phyloP scores from a whole-genome alignment of 2,329 filamentous ascomycete species.

The Apiospora rasikravindrae region DNA sequence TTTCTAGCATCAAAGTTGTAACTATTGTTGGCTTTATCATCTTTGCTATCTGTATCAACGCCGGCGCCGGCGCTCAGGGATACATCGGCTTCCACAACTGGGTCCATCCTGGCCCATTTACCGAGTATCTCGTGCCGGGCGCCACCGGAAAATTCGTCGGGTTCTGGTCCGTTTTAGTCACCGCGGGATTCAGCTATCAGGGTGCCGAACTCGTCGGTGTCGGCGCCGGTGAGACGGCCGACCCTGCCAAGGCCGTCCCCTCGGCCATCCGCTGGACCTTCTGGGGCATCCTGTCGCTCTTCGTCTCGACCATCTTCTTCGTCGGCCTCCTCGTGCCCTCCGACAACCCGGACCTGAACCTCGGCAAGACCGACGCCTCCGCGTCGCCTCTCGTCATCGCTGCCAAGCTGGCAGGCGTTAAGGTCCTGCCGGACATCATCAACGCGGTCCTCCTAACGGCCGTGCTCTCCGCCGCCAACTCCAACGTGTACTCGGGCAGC shows the following conservation, averaged over 20 bases:
- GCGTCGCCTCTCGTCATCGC: slow-evolving; percentile 70
- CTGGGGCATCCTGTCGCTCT: slow-evolving; percentile 75
- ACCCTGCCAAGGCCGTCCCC: slow-evolving; percentile 75
- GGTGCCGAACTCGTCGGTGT: slow-evolving; percentile 79
- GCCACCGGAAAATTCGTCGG: slow-evolving; percentile 67
- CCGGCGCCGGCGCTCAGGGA: slow-evolving; percentile 71
- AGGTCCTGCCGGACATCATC: slow-evolving; percentile 70
- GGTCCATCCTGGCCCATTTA: slow-evolving; percentile 71
- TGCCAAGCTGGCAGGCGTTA: slow-evolving; percentile 65
- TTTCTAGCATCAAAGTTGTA: slow-evolving; percentile 77
- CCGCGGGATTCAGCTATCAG: slow-evolving; percentile 73
- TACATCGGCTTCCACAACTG: slow-evolving; percentile 78
- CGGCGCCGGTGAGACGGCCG: slow-evolving; percentile 76
- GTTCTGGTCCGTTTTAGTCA: slow-evolving; percentile 72
- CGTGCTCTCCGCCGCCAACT: slow-evolving; percentile 79
- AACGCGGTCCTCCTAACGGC: slow-evolving; percentile 80
- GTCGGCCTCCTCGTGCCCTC: slow-evolving; percentile 74
- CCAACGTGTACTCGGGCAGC: slow-evolving; percentile 75
- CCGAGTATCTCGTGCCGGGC: slow-evolving; percentile 60
- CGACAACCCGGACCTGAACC: slow-evolving; percentile 27
- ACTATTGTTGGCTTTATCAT: slow-evolving; percentile 78
- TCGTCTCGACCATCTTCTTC: slow-evolving; percentile 69
- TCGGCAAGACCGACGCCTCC: slow-evolving; percentile 58
- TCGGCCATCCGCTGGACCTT: slow-evolving; percentile 76
- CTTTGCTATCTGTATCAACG: slow-evolving; percentile 76